Conservation (phyloP, 1,139 yeast species). For the Magnusiomyces tetraspermus region DNA sequence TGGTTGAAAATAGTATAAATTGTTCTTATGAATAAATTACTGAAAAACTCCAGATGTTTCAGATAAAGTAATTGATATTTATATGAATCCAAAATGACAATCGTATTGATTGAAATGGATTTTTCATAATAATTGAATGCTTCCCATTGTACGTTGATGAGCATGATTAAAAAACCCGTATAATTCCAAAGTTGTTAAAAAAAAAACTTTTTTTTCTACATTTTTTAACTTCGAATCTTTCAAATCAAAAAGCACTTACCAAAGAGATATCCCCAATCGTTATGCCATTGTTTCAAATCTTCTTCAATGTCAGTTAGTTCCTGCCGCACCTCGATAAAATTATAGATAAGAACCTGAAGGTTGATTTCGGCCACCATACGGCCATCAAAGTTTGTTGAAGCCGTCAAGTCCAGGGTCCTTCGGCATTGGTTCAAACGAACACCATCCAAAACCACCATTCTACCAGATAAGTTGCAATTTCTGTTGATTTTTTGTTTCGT, state of each 20-base stretch:
- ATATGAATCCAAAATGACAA: no score
- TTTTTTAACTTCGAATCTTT: background rate
- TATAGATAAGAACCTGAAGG: conserved; percentile 37
- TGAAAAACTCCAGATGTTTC: no score
- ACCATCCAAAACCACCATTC: conserved; percentile 67
- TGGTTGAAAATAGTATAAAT: no score
- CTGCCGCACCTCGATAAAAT: conserved; percentile 16
- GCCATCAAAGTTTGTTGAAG: conserved; percentile 73
- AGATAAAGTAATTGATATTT: no score
- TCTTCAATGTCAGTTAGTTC: conserved; percentile 29
- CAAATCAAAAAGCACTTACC: conserved; percentile 39
- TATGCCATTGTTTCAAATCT: conserved; percentile 30
- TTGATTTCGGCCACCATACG: conserved; percentile 75
- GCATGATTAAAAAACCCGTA: no score
- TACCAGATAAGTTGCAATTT: conserved; percentile 59
- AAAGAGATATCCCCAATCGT: conserved; percentile 36
- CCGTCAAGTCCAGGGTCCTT: conserved; percentile 49
- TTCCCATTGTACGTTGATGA: no score
- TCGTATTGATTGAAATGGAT: no score
- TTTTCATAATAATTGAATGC: no score
- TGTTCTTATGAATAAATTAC: no score
- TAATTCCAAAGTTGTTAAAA: no score
- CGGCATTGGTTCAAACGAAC: conserved; percentile 53
- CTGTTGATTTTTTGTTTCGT: background rate
- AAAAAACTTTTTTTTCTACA: background rate